Conservation (phyloP, 1,284 basidiomycete genomes). For the Sanghuangporus sanghuang region DNA sequence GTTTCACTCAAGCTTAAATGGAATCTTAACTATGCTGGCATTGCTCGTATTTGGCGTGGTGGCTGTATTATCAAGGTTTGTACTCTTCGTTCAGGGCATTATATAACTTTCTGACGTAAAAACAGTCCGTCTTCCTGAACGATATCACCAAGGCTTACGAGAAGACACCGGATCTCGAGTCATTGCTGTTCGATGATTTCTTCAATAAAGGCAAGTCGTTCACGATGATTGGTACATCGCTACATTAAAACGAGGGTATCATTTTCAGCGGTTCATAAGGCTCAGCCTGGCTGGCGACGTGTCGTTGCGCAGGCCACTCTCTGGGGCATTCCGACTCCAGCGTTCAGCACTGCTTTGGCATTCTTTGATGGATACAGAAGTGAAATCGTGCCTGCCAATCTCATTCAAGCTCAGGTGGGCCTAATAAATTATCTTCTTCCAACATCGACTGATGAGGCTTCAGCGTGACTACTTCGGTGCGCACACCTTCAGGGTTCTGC, state of each 20-base stretch:
- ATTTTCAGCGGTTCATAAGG: slow-evolving; percentile 75
- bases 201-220: slow-evolving; percentile 78
- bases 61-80: slow-evolving; percentile 95
- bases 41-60: slow-evolving; percentile 99
- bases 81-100: background rate
- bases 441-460: slow-evolving; percentile 28
- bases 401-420: slow-evolving; percentile 86
- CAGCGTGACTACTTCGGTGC: slow-evolving; percentile 92
- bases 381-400: slow-evolving; percentile 89
- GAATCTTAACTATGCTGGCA: slow-evolving; percentile 93
- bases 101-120: background rate
- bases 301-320: slow-evolving; percentile 94
- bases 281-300: slow-evolving; percentile 98
- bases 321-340: slow-evolving; percentile 97
- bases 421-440: background rate
- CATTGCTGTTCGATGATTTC: slow-evolving; percentile 95
- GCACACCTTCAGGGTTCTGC: slow-evolving; percentile 90
- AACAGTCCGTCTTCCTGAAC: slow-evolving; percentile 83
- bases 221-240: background rate
- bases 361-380: slow-evolving; percentile 99
- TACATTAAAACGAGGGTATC: slow-evolving; percentile 6
- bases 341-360: slow-evolving; percentile 93
- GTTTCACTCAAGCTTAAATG: slow-evolving; percentile 51
- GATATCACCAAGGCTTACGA: slow-evolving; percentile 93
- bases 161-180: slow-evolving; percentile 86